These are phyloP conservation scores for Aspergillus sp. DNA, from an alignment of 2,329 filamentous ascomycete genomes.

Conservation along the genomic window DNA sequence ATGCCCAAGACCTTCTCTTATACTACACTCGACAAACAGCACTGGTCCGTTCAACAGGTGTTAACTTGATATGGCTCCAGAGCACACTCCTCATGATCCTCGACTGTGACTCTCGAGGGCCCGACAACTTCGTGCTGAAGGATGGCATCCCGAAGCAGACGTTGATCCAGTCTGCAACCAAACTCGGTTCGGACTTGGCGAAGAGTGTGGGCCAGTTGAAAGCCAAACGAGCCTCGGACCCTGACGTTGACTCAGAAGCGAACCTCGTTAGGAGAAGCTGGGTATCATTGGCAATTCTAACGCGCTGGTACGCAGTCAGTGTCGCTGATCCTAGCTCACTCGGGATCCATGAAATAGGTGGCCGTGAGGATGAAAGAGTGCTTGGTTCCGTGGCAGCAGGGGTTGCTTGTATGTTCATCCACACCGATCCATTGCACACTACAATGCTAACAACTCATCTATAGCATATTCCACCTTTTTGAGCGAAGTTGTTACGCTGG, in stretches of 20 bases:
- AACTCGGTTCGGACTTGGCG: conserved; percentile 39
- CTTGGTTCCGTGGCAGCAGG: conserved; percentile 37
- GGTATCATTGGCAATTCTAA: conserved; percentile 40
- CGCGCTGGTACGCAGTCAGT: conserved; percentile 44
- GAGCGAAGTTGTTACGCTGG: conserved; percentile 36
- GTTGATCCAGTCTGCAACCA: conserved; percentile 40
- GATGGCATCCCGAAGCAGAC: conserved; percentile 41
- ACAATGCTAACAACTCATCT: conserved; percentile 7
- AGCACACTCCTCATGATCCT: conserved; percentile 42
- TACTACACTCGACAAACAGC: conserved; percentile 40
- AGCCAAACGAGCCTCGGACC: conserved; percentile 32
- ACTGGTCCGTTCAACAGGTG: conserved; percentile 31
- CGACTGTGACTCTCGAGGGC: conserved; percentile 43
- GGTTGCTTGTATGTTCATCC: conserved; percentile 36
- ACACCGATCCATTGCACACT: background rate
- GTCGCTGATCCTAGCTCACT: conserved; percentile 41
- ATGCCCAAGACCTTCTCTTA: conserved; percentile 41
- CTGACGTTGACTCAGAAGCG: conserved; percentile 41
- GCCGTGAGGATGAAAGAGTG: conserved; percentile 39
- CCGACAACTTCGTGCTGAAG: conserved; percentile 42
- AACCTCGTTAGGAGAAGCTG: conserved; percentile 42
- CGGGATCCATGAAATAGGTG: conserved; percentile 37
- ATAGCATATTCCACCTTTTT: conserved; percentile 40
- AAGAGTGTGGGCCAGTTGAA: conserved; percentile 41
- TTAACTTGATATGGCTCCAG: conserved; percentile 44